Evolutionary conservation across 2,329 filamentous ascomycete genomes (phyloP).

Genomic region (Aureobasidium musti): DNA sequence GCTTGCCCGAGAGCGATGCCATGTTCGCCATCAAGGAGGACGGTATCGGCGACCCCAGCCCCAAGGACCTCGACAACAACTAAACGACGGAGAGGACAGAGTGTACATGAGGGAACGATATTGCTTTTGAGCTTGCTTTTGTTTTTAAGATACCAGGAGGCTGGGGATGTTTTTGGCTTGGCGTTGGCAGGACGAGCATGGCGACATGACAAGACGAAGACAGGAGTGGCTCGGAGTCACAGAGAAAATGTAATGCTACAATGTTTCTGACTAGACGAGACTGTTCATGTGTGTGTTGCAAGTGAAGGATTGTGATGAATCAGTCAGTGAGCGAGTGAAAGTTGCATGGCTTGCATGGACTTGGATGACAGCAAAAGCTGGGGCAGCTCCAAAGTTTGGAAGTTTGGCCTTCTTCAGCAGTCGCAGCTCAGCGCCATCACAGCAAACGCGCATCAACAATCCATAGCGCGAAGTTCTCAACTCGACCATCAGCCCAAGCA

Average conservation of each 20-base stretch:
- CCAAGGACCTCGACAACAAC: slow-evolving; percentile 88
- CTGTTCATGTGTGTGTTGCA: background rate
- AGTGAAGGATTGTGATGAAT: background rate
- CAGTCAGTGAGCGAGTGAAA: background rate
- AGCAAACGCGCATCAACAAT: slow-evolving; percentile 20
- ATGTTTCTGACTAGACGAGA: background rate
- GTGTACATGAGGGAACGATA: background rate
- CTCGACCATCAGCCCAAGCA: slow-evolving; percentile 1
- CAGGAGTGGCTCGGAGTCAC: slow-evolving; percentile 5
- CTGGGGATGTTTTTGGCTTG: slow-evolving; percentile 24
- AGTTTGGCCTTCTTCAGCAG: slow-evolving; percentile 17
- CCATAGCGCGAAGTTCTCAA: background rate
- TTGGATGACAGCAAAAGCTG: background rate
- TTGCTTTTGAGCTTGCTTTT: slow-evolving; percentile 30
- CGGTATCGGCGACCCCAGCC: slow-evolving; percentile 91
- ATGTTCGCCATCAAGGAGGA: slow-evolving; percentile 97
- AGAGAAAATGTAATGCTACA: background rate
- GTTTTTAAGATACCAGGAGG: slow-evolving; percentile 20
- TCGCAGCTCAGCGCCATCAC: slow-evolving; percentile 8
- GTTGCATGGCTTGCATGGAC: background rate
- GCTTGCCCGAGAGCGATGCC: slow-evolving; percentile 92
- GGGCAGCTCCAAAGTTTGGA: slow-evolving; percentile 20
- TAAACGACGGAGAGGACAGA: slow-evolving; percentile 27
- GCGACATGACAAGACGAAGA: slow-evolving; percentile 2
- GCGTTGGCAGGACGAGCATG: slow-evolving; percentile 23